phyloP scores from a whole-genome alignment of 2,329 filamentous ascomycete species.

The Pseudopyrenochaeta lycopersici region DNA sequence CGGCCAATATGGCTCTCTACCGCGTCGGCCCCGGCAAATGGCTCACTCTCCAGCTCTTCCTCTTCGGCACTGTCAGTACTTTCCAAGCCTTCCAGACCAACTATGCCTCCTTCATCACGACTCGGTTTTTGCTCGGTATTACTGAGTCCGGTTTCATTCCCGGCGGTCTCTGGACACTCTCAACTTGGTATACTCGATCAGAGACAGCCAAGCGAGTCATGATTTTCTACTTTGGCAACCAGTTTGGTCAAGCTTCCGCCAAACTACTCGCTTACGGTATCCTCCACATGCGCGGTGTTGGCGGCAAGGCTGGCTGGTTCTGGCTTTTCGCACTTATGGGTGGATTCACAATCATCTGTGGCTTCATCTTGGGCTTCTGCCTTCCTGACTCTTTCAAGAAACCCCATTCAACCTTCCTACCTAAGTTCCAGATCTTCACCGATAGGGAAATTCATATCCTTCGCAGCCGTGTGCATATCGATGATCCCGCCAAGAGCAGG shows the following conservation, averaged over 20 bases:
- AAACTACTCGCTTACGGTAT: slow-evolving; percentile 51
- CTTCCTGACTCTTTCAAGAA: slow-evolving; percentile 22
- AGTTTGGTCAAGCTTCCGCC: slow-evolving; percentile 45
- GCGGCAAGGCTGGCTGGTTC: slow-evolving; percentile 53
- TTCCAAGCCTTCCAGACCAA: slow-evolving; percentile 72
- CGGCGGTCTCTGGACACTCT: slow-evolving; percentile 69
- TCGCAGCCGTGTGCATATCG: slow-evolving; percentile 21
- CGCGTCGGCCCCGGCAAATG: slow-evolving; percentile 47
- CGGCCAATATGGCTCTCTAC: slow-evolving; percentile 51
- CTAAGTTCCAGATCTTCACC: slow-evolving; percentile 23
- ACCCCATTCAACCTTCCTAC: slow-evolving; percentile 14
- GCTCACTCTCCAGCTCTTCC: slow-evolving; percentile 52
- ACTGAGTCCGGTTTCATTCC: slow-evolving; percentile 64
- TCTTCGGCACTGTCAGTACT: slow-evolving; percentile 58
- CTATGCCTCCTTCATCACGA: slow-evolving; percentile 49
- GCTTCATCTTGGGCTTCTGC: slow-evolving; percentile 18
- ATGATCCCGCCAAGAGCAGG: slow-evolving; percentile 40
- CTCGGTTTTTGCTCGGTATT: slow-evolving; percentile 50
- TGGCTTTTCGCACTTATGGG: slow-evolving; percentile 62
- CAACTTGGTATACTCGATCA: slow-evolving; percentile 71
- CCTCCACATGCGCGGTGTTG: slow-evolving; percentile 51
- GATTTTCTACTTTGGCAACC: slow-evolving; percentile 53
- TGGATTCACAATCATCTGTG: slow-evolving; percentile 53
- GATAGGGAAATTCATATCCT: slow-evolving; percentile 29
- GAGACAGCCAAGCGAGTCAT: slow-evolving; percentile 53